phyloP scores from a whole-genome alignment of 768 basidiomycete genomes.

The Dioszegia aurantiaca region DNA sequence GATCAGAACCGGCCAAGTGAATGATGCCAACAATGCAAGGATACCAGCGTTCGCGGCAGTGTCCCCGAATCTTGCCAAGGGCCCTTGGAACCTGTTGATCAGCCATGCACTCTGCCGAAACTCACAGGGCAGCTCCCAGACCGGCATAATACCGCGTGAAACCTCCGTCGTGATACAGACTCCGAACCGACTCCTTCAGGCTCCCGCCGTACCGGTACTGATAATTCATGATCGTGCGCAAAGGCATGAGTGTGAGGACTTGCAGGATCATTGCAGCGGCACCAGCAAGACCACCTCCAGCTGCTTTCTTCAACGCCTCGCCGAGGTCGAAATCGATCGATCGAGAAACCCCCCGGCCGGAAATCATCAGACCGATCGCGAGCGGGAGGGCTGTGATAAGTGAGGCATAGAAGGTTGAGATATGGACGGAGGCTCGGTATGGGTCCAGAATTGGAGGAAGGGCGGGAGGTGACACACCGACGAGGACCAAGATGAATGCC shows the following conservation, averaged over 20 bases:
- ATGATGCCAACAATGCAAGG: slow-evolving; percentile 74
- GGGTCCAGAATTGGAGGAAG: slow-evolving; percentile 28
- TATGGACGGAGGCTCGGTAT: slow-evolving; percentile 41
- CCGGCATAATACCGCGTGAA: slow-evolving; percentile 85
- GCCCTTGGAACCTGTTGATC: slow-evolving; percentile 51
- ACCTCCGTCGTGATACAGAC: slow-evolving; percentile 74
- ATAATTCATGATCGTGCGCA: slow-evolving; percentile 98
- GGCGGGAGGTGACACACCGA: slow-evolving; percentile 38
- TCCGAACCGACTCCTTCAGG: slow-evolving; percentile 63
- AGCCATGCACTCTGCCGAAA: not conserved
- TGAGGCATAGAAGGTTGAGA: slow-evolving; percentile 30
- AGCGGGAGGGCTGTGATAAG: slow-evolving; percentile 38
- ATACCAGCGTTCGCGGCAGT: slow-evolving; percentile 93
- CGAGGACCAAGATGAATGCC: slow-evolving; percentile 44
- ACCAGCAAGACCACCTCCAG: slow-evolving; percentile 86
- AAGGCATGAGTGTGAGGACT: slow-evolving; percentile 84
- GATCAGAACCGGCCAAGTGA: slow-evolving; percentile 63
- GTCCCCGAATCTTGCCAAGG: slow-evolving; percentile 74
- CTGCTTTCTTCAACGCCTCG: slow-evolving; percentile 72
- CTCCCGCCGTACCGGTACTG: slow-evolving; percentile 82
- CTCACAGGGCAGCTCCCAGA: slow-evolving; percentile 80
- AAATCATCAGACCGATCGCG: slow-evolving; percentile 34
- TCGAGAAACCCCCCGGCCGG: slow-evolving; percentile 44
- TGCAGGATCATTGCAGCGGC: slow-evolving; percentile 91
- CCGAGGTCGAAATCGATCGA: slow-evolving; percentile 69